Conservation (phyloP, 2,329 filamentous ascomycete genomes). For the Trichoderma sp. region DNA sequence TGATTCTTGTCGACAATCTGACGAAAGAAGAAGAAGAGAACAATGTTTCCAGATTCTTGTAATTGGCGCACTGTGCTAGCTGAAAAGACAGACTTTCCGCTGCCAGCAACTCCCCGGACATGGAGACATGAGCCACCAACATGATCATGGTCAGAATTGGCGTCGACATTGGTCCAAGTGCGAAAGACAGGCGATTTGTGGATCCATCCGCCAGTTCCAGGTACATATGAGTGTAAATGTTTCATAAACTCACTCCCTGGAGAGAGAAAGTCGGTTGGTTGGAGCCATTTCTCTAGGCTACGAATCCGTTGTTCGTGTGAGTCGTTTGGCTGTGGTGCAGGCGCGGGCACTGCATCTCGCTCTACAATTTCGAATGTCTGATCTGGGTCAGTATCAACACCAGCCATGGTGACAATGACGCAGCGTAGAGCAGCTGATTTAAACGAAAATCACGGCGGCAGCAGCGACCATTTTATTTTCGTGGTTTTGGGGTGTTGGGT, state of each 20-base stretch:
- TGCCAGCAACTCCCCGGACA: neutral
- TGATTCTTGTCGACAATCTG: conserved; percentile 4
- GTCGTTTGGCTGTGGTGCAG: neutral
- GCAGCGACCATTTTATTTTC: neutral
- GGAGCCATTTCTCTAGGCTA: neutral
- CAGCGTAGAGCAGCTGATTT: neutral
- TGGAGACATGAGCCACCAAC: neutral
- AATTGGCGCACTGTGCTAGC: neutral
- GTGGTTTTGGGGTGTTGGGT: neutral
- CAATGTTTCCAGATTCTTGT: neutral
- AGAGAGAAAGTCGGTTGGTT: neutral
- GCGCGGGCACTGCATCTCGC: neutral
- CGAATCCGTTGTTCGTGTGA: neutral
- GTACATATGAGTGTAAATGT: neutral
- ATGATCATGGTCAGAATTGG: neutral
- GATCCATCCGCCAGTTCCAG: neutral
- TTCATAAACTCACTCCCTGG: neutral
- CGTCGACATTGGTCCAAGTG: neutral
- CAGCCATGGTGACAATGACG: neutral
- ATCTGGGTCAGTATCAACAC: neutral
- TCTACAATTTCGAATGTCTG: neutral
- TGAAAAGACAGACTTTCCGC: neutral
- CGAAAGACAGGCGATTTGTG: neutral
- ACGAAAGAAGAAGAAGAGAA: neutral
- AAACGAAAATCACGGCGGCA: neutral